These are phyloP conservation scores for Pestalotiopsis sp. DNA, from an alignment of 2,329 filamentous ascomycete species.

Conservation along the genomic window DNA sequence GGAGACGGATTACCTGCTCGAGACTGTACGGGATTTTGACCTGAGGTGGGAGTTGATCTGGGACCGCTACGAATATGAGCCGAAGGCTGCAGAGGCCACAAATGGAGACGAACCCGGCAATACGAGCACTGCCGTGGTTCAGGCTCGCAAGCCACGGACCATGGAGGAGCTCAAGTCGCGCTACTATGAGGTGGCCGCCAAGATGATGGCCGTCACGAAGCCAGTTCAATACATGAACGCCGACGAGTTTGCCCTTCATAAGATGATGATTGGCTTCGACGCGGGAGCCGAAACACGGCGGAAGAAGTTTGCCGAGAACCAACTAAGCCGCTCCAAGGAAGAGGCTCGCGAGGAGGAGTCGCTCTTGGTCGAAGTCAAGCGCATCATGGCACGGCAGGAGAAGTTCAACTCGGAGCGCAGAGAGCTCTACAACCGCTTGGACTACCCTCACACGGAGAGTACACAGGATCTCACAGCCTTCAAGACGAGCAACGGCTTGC, in stretches of 20 bases:
- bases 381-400: slow-evolving; percentile 84
- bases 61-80: slow-evolving; percentile 83
- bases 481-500: slow-evolving; percentile 77
- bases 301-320: slow-evolving; percentile 80
- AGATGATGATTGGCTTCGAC: slow-evolving; percentile 85
- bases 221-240: slow-evolving; percentile 85
- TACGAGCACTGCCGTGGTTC: slow-evolving; percentile 54
- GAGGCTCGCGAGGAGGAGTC: slow-evolving; percentile 92
- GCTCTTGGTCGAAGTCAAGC: slow-evolving; percentile 84
- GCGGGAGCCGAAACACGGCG: slow-evolving; percentile 74
- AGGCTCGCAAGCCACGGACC: slow-evolving; percentile 57
- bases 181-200: slow-evolving; percentile 84
- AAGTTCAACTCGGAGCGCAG: slow-evolving; percentile 84
- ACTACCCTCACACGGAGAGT: slow-evolving; percentile 67
- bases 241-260: slow-evolving; percentile 78
- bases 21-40: slow-evolving; percentile 74
- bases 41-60: slow-evolving; percentile 88
- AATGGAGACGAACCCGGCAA: slow-evolving; percentile 46
- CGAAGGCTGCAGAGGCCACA: slow-evolving; percentile 32
- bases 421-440: slow-evolving; percentile 83
- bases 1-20: slow-evolving; percentile 90
- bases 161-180: slow-evolving; percentile 91
- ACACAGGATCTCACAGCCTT: slow-evolving; percentile 70
- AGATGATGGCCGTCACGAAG: slow-evolving; percentile 77
- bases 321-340: slow-evolving; percentile 77